Conservation (phyloP, 73 alveolate species). For the Tetrahymena borealis region DNA sequence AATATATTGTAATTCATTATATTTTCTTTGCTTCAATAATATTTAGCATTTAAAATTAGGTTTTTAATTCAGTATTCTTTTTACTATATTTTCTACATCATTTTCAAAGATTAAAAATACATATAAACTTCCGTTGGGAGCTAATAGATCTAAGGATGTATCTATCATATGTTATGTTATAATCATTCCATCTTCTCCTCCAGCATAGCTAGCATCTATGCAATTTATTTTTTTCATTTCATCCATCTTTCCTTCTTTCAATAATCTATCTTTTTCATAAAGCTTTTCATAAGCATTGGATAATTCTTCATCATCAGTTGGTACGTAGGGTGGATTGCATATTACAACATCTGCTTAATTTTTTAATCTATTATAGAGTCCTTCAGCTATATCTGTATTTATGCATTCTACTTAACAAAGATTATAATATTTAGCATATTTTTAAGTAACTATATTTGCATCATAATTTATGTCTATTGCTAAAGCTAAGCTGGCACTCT, state of each 20-base stretch:
- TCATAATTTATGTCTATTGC: constrained; percentile 43
- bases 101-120: neutral
- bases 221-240: constrained; percentile 22
- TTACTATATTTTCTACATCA: neutral
- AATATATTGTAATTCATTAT: neutral
- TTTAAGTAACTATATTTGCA: constrained; percentile 14
- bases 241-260: constrained; percentile 11
- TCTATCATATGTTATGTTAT: constrained; percentile 17
- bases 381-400: constrained; percentile 19
- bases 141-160: neutral
- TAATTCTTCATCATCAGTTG: constrained; percentile 39
- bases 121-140: neutral
- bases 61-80: neutral
- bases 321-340: constrained; percentile 46
- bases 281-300: constrained; percentile 3
- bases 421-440: neutral
- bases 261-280: constrained; percentile 9
- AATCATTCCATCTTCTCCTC: constrained; percentile 41
- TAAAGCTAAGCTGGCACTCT: neutral
- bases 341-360: constrained; percentile 15
- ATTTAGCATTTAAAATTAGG: neutral
- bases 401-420: constrained; percentile 14
- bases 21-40: neutral
- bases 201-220: constrained; percentile 30
- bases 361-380: constrained; percentile 6